Conservation (phyloP, 306 rosid genomes). For the Casuarina equisetifolia region DNA sequence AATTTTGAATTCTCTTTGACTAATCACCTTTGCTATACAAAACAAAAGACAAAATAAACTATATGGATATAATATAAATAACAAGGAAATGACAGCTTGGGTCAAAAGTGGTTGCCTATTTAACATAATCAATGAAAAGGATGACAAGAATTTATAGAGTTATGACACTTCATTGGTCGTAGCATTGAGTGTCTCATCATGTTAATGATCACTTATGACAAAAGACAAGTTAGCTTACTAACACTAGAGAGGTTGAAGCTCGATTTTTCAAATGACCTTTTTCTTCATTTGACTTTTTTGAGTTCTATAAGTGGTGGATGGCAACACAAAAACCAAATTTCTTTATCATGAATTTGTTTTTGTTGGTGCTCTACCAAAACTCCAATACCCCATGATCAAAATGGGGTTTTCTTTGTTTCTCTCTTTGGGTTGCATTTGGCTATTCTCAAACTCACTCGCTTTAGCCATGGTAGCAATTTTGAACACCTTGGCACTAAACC, state of each 20-base stretch:
- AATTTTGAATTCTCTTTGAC: too few relatives aligned
- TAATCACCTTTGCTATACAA: too few relatives aligned
- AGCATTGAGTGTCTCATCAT: too few relatives aligned
- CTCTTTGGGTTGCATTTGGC: conserved; percentile 7
- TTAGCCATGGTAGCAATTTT: conserved; percentile 5
- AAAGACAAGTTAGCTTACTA: too few relatives aligned
- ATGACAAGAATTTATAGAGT: too few relatives aligned
- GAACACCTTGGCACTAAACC: conserved; percentile 23
- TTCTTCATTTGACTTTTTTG: not conserved
- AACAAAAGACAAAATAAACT: too few relatives aligned
- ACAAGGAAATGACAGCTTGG: too few relatives aligned
- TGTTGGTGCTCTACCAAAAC: not conserved
- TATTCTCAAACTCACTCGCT: conserved; percentile 12
- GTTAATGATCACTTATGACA: too few relatives aligned
- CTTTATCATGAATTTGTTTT: not conserved
- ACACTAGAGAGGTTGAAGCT: not conserved
- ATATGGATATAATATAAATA: too few relatives aligned
- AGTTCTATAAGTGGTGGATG: not conserved
- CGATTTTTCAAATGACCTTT: not conserved
- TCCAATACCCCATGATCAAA: not conserved
- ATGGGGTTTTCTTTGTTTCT: conserved; percentile 20
- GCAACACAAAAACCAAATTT: not conserved
- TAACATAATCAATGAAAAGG: too few relatives aligned
- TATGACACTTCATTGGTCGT: too few relatives aligned
- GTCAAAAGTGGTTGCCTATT: too few relatives aligned